Conservation (phyloP, 2,329 filamentous ascomycete species). For the Fusarium denticulatum region DNA sequence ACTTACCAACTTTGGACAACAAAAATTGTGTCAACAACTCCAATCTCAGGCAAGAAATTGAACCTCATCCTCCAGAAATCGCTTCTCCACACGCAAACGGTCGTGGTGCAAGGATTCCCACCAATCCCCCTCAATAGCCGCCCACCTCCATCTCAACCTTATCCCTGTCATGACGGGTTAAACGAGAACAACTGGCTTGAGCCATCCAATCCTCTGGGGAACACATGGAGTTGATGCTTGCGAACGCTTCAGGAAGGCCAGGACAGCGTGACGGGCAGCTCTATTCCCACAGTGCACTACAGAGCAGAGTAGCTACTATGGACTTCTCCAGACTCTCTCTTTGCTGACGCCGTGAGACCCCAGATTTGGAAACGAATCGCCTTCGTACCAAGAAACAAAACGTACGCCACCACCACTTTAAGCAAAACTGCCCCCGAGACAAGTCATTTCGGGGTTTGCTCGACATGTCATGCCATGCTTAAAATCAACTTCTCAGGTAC, state of each 20-base stretch:
- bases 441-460: slow-evolving; percentile 24
- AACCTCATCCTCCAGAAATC: slow-evolving; percentile 21
- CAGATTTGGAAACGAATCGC: slow-evolving; percentile 19
- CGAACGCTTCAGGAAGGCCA: slow-evolving; percentile 9
- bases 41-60: slow-evolving; percentile 16
- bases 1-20: not conserved
- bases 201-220: slow-evolving; percentile 21
- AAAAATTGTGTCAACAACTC: not conserved
- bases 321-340: slow-evolving; percentile 19
- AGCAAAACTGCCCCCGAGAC: slow-evolving; percentile 10
- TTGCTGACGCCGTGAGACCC: not conserved
- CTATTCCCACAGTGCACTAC: not conserved
- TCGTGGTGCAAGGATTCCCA: slow-evolving; percentile 23
- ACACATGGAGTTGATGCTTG: slow-evolving; percentile 16
- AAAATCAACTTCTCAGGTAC: not conserved
- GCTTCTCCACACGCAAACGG: slow-evolving; percentile 33
- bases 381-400: slow-evolving; percentile 3
- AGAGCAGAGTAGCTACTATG: not conserved
- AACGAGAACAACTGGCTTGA: slow-evolving; percentile 33
- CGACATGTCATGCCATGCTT: slow-evolving; percentile 27
- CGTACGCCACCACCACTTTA: slow-evolving; percentile 28
- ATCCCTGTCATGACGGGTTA: slow-evolving; percentile 23
- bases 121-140: slow-evolving; percentile 22
- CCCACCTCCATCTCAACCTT: slow-evolving; percentile 29
- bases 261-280: not conserved